Base-by-base conservation (phyloP, 176 grass and related monocot genomes). In the Zizania latifolia region DNA sequence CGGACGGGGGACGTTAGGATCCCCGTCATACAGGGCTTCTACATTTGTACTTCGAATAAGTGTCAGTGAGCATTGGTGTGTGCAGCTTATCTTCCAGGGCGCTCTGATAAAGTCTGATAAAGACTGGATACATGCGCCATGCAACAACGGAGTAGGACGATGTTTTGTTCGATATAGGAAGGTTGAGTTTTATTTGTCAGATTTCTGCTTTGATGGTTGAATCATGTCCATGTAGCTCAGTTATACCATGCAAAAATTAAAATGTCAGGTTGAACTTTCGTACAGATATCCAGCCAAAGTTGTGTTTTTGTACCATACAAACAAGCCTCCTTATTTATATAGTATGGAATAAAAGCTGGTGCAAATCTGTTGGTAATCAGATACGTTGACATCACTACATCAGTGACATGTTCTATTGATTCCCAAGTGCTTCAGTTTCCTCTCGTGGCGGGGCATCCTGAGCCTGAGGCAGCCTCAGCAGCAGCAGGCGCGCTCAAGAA, bases 371-470 rank as follows among this genome's bases (percentile, higher is more conserved):
- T 44, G 60, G 8, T 32, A 27, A 17, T 55, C 16, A 4, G 5
- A 37, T n/a, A 21, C 41, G 38, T 13, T 53, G 4, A 38, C n/a
- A n/a, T n/a, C n/a, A n/a, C n/a, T n/a, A n/a, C n/a, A 27, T 8
- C 2, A 19, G 32, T 9, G 17, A 10, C 46, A 82, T 27, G 33
- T 57, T 68, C 27, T 19, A 13, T 13, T 6, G 30, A 27, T 33
- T 44, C 30, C 21, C 4, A 0, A 1, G 0, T 48, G 65, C 38
- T 72, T 82, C 50, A 78, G 72, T 71, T 77, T 17, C 72, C 59
- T 19, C 13, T 41, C 68, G 86, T 72, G 6, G 82, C 60, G 1
- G 90, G 90, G 78, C 87, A 93, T 13, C 35, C 64, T 22, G 79
- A 74, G 14, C 9, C 46, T 6, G 84, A 4, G 6, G 45, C 14